Base-by-base conservation (phyloP, 2,329 filamentous ascomycete species). In the Ophiostoma piceae region DNA sequence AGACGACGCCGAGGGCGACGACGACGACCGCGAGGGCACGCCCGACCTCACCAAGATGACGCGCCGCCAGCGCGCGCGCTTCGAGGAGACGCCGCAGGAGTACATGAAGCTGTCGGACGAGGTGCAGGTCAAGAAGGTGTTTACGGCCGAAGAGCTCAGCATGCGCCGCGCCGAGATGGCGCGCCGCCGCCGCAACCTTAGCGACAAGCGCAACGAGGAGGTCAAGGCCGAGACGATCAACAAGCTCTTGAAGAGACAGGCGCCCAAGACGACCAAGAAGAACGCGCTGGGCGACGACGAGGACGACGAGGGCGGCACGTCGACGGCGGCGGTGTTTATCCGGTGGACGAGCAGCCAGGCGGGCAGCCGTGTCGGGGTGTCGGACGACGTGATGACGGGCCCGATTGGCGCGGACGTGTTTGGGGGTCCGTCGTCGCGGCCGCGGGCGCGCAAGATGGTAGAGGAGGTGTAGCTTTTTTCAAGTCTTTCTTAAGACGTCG, bases 211-310 rank as follows among this genome's bases (percentile, higher is more conserved):
- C 67, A 88, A 85, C 72, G 86, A 88, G 72, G 86, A 88, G 78
- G 85, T 88, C 77, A 88, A 87, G 91, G 92, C 92, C 86, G 92
- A 94, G 82, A 95, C 92, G 0, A 94, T 95, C 84, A 94, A 95
- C 82, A 93, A 94, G 76, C 87, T 95, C 1, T 87, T 95, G 68
- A 93, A 93, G 79, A 93, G 94, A 77, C 92, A 94, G 77, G 90
- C 91, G 0, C 89, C 91, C 32, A 94, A 94, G 79, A 87, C 87
- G 22, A 74, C 71, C 70, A 89, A 85, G 73, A 82, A 83, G 73
- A 86, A 85, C 74, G 83, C 78, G 77, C 64, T 79, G 73, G 84
- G 84, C 12, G 83, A 82, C 11, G 81, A 80, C 1, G 81, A 82
- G 8, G 84, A 84, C 67, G 79, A 78, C 1, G 82, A 83, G 1